phyloP scores from a whole-genome alignment of 2,329 filamentous ascomycete species.

The Helotiales sp. region DNA sequence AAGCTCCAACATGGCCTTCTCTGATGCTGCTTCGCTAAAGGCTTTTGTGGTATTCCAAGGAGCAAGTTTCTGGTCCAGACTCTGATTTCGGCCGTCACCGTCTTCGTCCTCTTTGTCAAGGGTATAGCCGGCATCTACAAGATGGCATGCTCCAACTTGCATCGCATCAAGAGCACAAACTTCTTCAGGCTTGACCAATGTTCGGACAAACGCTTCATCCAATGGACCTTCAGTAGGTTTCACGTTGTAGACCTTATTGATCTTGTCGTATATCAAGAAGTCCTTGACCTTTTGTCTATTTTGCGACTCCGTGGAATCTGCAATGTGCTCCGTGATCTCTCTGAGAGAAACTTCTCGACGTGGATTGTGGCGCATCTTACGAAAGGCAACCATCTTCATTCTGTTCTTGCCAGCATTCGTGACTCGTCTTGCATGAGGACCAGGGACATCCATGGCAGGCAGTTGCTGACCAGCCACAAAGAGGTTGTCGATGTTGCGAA shows the following conservation, averaged over 20 bases:
- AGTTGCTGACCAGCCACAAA: constrained; percentile 93
- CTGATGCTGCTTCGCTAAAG: constrained; percentile 89
- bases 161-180: constrained; percentile 94
- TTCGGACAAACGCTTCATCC: constrained; percentile 79
- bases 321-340: constrained; percentile 91
- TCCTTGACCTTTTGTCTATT: constrained; percentile 97
- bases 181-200: constrained; percentile 94
- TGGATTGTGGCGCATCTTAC: constrained; percentile 79
- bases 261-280: constrained; percentile 89
- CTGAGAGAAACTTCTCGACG: constrained; percentile 72
- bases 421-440: constrained; percentile 90
- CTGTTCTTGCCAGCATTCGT: constrained; percentile 97
- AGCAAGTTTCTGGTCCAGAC: constrained; percentile 84
- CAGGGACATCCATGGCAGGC: constrained; percentile 88
- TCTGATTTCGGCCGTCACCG: constrained; percentile 58
- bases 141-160: constrained; percentile 91
- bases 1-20: constrained; percentile 95
- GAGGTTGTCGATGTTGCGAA: constrained; percentile 89
- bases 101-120: constrained; percentile 65
- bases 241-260: constrained; percentile 82
- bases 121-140: constrained; percentile 89
- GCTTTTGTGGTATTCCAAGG: constrained; percentile 98
- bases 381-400: constrained; percentile 93
- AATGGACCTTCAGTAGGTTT: constrained; percentile 69
- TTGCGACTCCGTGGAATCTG: constrained; percentile 91